phyloP scores from a whole-genome alignment of 495 filamentous ascomycete species.

The Xanthoparmelia taractica region DNA sequence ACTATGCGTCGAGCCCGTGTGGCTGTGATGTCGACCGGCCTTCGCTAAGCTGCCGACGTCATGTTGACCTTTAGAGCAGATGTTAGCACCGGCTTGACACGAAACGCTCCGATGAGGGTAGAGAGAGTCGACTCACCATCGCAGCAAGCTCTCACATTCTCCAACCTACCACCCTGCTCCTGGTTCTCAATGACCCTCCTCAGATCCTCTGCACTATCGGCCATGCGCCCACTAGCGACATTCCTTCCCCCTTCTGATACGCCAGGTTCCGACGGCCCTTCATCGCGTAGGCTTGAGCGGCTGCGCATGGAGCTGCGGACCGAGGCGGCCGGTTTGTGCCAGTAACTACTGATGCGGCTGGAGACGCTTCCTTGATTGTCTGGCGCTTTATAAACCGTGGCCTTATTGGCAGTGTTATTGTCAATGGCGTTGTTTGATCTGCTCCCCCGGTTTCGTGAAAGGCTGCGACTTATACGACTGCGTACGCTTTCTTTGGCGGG shows the following conservation, averaged over 20 bases:
- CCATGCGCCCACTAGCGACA: slow-evolving; percentile 22
- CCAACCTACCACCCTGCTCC: slow-evolving; percentile 52
- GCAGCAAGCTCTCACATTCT: slow-evolving; percentile 95
- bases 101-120: no score
- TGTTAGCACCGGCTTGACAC: not conserved
- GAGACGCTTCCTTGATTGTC: slow-evolving; percentile 13
- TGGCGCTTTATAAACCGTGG: not conserved
- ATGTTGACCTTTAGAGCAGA: slow-evolving; percentile 55
- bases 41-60: slow-evolving; percentile 48
- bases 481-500: slow-evolving; percentile 10
- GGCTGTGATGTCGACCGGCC: slow-evolving; percentile 22
- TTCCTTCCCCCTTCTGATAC: slow-evolving; percentile 42
- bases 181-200: slow-evolving; percentile 65
- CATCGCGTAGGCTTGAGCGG: slow-evolving; percentile 21
- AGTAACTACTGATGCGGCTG: slow-evolving; percentile 13
- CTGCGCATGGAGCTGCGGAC: slow-evolving; percentile 25
- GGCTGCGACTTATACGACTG: slow-evolving; percentile 19
- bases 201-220: slow-evolving; percentile 72
- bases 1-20: slow-evolving; percentile 13
- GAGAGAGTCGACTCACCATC: slow-evolving; percentile 81
- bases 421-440: not conserved
- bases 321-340: slow-evolving; percentile 5
- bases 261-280: slow-evolving; percentile 28
- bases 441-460: slow-evolving; percentile 16
- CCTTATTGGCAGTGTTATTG: not conserved